A percentile compares a stretch with the other conserved stretches of the same genome.
phyloP scores from a whole-genome alignment of 1,139 yeast species.

The Meyerozyma carpophila region DNA sequence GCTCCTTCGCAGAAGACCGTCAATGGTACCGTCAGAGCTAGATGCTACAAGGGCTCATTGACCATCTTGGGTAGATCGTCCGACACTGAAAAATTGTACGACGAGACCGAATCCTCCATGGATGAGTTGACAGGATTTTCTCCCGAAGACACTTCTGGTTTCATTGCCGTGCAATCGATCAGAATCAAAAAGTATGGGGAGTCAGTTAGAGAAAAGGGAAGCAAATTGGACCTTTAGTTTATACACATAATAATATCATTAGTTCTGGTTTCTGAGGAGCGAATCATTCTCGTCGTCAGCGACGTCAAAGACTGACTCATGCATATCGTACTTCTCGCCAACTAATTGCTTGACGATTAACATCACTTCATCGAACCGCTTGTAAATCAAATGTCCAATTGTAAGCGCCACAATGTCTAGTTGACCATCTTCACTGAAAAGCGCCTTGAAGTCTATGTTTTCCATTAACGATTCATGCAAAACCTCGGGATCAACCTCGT shows the following conservation, averaged over 20 bases:
- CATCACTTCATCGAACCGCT: slow-evolving; percentile 27
- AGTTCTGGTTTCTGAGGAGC: not conserved
- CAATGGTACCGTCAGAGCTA: slow-evolving; percentile 92
- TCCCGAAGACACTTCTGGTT: slow-evolving; percentile 95
- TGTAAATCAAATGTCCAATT: slow-evolving; percentile 28
- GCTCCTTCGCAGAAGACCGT: slow-evolving; percentile 91
- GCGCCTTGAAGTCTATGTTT: slow-evolving; percentile 22
- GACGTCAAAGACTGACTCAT: not conserved
- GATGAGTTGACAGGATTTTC: slow-evolving; percentile 97
- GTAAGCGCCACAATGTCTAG: slow-evolving; percentile 24
- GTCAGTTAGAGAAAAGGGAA: slow-evolving; percentile 77
- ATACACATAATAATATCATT: slow-evolving; percentile 1
- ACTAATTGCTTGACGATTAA: slow-evolving; percentile 29
- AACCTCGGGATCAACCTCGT: slow-evolving; percentile 3
- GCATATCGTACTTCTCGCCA: slow-evolving; percentile 29
- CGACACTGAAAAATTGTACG: slow-evolving; percentile 91
- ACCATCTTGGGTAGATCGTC: slow-evolving; percentile 89
- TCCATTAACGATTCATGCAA: slow-evolving; percentile 14
- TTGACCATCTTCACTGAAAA: slow-evolving; percentile 32
- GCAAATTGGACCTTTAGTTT: slow-evolving; percentile 11
- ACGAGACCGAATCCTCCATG: slow-evolving; percentile 98
- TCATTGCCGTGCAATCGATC: slow-evolving; percentile 96
- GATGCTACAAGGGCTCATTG: slow-evolving; percentile 87
- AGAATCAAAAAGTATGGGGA: slow-evolving; percentile 98
- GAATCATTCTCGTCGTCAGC: not conserved